Evolutionary conservation across 441 rosid species (phyloP).

Genomic region (Rhodomyrtus psidioides): DNA sequence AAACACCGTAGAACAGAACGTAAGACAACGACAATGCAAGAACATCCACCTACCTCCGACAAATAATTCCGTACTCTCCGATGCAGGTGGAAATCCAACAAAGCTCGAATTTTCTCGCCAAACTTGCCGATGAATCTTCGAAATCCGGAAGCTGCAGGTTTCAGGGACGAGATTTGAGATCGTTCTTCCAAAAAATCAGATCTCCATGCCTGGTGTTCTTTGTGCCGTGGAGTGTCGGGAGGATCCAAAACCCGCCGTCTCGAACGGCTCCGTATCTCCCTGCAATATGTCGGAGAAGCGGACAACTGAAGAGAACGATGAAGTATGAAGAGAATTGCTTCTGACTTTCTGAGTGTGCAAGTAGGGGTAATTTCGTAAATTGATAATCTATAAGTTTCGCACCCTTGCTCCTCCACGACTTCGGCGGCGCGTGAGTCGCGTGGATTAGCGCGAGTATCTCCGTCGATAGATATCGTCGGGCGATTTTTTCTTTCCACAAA

Average conservation of each 20-base stretch:
- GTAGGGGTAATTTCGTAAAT: not conserved
- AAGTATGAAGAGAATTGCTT: not conserved
- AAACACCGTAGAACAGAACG: not conserved
- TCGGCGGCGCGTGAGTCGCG: not conserved
- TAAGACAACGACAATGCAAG: not conserved
- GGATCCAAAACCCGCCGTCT: not conserved
- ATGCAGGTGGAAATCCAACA: not conserved
- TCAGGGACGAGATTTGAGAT: not conserved
- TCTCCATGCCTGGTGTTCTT: not conserved
- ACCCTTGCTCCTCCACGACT: not conserved
- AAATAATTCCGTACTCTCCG: not conserved
- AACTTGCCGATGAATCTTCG: not conserved
- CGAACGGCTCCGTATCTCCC: not conserved
- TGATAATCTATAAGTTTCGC: not conserved
- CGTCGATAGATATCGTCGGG: not conserved
- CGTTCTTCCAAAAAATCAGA: not conserved
- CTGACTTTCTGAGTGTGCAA: not conserved
- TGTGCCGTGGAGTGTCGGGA: not conserved
- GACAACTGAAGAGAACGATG: not conserved
- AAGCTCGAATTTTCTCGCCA: not conserved
- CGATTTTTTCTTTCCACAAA: not conserved
- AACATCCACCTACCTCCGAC: not conserved
- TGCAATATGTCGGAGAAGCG: not conserved
- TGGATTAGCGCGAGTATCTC: not conserved
- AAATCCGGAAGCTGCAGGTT: not conserved